Percentiles rank a stretch among this genome's conserved stretches.
Conservation (phyloP, 495 filamentous ascomycete species). For the Aspergillus leporis region DNA sequence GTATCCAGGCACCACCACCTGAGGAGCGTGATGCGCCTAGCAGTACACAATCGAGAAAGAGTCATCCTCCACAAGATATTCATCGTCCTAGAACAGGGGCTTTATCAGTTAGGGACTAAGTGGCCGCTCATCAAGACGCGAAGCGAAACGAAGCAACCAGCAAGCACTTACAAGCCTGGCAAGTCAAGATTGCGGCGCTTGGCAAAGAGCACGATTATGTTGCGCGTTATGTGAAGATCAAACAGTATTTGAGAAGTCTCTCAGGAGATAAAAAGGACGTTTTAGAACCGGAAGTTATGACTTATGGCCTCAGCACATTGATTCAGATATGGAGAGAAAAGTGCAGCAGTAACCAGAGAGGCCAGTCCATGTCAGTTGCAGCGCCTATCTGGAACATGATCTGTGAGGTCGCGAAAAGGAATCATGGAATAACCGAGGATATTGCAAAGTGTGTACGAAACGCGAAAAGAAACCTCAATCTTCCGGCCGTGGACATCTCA, state of each 20-base stretch:
- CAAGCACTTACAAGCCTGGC: slow-evolving; percentile 13
- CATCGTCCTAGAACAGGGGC: neutral
- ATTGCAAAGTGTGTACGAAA: slow-evolving; percentile 24
- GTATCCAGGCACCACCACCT: neutral
- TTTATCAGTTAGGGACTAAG: slow-evolving; percentile 8
- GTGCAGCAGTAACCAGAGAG: neutral
- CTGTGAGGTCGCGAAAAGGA: slow-evolving; percentile 18
- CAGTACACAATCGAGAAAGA: neutral
- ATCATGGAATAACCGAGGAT: slow-evolving; percentile 27
- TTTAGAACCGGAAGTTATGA: slow-evolving; percentile 40
- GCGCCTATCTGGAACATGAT: slow-evolving; percentile 23
- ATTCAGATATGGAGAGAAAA: slow-evolving; percentile 21
- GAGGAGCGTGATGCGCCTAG: neutral
- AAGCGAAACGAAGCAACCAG: slow-evolving; percentile 2
- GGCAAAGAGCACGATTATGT: slow-evolving; percentile 28
- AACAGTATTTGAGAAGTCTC: slow-evolving; percentile 41
- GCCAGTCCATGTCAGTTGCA: slow-evolving; percentile 3
- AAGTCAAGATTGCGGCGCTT: slow-evolving; percentile 17
- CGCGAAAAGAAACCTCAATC: slow-evolving; percentile 25
- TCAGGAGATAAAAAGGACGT: slow-evolving; percentile 23
- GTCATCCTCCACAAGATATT: neutral
- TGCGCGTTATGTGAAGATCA: slow-evolving; percentile 44
- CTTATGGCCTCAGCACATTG: slow-evolving; percentile 48
- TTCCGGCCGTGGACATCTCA: slow-evolving; percentile 19
- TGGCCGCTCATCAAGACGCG: neutral